Evolutionary conservation across 2,329 filamentous ascomycete species (phyloP), one percentile per base, ranked within the genome.

Genomic region (Drechslerella coelobrocha): DNA sequence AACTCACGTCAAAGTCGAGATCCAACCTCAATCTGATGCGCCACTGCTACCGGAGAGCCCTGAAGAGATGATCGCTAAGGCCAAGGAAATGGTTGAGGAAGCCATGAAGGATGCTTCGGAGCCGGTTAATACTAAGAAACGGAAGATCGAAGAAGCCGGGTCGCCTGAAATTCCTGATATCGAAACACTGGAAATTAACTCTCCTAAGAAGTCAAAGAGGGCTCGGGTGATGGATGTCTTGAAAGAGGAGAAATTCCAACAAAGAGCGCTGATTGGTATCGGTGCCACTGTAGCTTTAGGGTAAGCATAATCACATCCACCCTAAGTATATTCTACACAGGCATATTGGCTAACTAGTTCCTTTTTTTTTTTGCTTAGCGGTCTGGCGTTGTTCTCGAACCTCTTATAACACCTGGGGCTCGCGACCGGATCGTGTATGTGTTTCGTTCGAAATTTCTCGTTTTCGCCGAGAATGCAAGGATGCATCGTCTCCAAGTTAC

Each of bases 231-330:
- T 69, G 78, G 85, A 89, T 47, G 89, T 94, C 79, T 79, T 95
- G 74, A 88, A 88, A 79, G 92, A 91, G 81, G 89, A 95, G 80
- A 89, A 88, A 77, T 91, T 97, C 74, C 88, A 91, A 80, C 91
- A 88, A 79, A 86, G 92, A 77, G 91, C 94, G 50, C 82, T 96
- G 72, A 84, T 96, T 73, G 93, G 94, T 66, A 85, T 97, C 57
- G 90, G 88, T 73, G 91, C 91, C 65, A 94, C 91, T 50, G 84
- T 97, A 78, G 91, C 90, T 63, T 85, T 97, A 79, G 92, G 92
- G 94, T 97, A 85, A 82, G 92, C 89, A 27, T n/a, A 10, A 17
- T 21, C 27, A 6, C 19, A 41, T 53, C 9, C 26, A 48, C 27
- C 51, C 51, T 53, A 23, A 23, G 34, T 10, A 9, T 47, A 9